Evolutionary conservation across 208 protist species (phyloP), one percentile per base, ranked within the genome.

Genomic region (Naegleria lovaniensis): DNA sequence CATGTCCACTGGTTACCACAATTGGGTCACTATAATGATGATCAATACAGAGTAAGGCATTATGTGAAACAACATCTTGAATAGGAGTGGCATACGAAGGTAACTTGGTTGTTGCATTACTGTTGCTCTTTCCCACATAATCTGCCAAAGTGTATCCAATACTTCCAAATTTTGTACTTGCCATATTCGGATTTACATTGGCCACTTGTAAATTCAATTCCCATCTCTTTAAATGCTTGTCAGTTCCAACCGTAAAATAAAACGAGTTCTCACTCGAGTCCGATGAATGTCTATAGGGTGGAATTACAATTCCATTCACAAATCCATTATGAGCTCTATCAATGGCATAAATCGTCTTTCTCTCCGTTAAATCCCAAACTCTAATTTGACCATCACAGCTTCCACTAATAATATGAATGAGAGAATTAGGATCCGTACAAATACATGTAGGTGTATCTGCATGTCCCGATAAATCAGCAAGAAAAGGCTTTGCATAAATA

Each of bases 401-500:
- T 41, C 48, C 85, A 5, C 11, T 40, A 11, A 89, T 5, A 0
- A 89, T 25, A 36, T 89, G 51, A 7, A 9, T 40, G 15, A 75
- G 5, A 41, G 36, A 48, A 11, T 86, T 58, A 11, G 51, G 51
- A 89, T 52, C 33, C 29, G 15, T 41, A 52, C 6, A 22, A 36
- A 52, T 55, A 52, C 2, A 7, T 67, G 22, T 52, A 40, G 85
- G 85, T 89, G 85, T 89, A 67, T 89, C 85, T 0, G 16, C 41
- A 89, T 89, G 85, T 89, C 85, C 85, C 3, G 11, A 29, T 5
- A 94, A 75, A 19, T 87, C 59, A 11, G 38, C 91, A 38, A 95
- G 48, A 89, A 96, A 96, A 48, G 95, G 95, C 89, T 96, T 96
- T 15, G 95, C 93, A 91, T 95, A 96, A 16, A 95, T 84, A 85